Evolutionary conservation across 2,329 filamentous ascomycete species (phyloP), one percentile per base, ranked within the genome.

Genomic region (Ilyonectria sp.): DNA sequence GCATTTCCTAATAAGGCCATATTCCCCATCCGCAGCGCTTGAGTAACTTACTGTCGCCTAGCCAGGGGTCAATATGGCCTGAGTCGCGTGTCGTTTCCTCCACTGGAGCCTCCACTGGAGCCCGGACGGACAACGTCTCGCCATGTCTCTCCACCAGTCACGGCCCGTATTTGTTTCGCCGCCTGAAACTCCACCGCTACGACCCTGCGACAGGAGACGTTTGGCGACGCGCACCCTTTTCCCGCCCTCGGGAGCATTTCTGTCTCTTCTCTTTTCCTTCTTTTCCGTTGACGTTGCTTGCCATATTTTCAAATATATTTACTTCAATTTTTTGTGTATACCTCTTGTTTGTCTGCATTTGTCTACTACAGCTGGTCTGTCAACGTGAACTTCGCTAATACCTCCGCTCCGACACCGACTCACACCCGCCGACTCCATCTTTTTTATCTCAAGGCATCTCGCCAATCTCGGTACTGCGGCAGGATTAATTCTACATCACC

Each of bases 161-260:
- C 52, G 50, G 26, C 17, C 46, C 53, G 4, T 63, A 60, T 66
- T 65, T 54, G 69, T 70, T 68, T 67, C 56, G 60, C 26, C 56
- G 60, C 74, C 76, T 77, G 76, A 77, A 77, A 77, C 75, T 59
- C 65, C 56, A 68, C 70, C 67, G 73, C 69, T 43, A 46, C 67
- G 64, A 71, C 73, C 73, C 69, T 72, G 68, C 61, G 65, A 73
- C 71, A 74, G 58, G 47, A 60, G 60, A 65, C 56, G 56, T 66
- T 69, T 70, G 9, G 23, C n/a, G 23, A 17, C 15, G 37, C n/a
- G 23, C 63, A 19, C 63, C 60, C 62, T 63, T 57, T 56, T 57
- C 29, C 40, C 21, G n/a, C 44, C n/a, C 17, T 43, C 40, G 6
- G 15, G 40, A n/a, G 26, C 47, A 35, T n/a, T 19, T 29, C 46